A percentile compares a stretch with the other conserved stretches of the same genome.
These are phyloP conservation scores for Euclidium syriacum DNA, from an alignment of 345 rosid genomes.

Conservation along the genomic window DNA sequence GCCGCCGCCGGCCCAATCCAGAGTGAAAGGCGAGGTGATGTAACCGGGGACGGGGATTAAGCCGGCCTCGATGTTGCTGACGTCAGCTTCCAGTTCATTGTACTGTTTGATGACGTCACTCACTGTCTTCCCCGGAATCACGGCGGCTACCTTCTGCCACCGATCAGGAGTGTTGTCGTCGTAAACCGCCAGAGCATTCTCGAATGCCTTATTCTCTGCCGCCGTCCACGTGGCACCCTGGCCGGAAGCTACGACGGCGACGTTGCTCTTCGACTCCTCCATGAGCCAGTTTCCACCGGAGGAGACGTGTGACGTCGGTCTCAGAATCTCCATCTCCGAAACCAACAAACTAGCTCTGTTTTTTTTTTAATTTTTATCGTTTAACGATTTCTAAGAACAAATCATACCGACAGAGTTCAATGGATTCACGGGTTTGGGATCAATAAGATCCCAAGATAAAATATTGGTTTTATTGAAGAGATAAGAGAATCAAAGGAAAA, in stretches of 20 bases:
- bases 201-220: conserved; percentile 82
- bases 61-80: conserved; percentile 82
- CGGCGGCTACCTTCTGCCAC: conserved; percentile 70
- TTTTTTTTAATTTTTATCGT: not conserved
- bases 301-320: conserved; percentile 44
- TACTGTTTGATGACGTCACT: conserved; percentile 82
- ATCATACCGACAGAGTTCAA: conserved; percentile 6
- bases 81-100: conserved; percentile 71
- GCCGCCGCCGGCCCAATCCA: conserved; percentile 47
- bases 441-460: not conserved
- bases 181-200: conserved; percentile 74
- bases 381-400: not conserved
- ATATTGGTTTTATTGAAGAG: not conserved
- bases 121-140: conserved; percentile 86
- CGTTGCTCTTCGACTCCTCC: conserved; percentile 43
- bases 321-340: conserved; percentile 57
- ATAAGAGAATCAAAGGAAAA: conserved; percentile 19
- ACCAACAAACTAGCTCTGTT: not conserved
- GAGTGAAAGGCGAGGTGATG: conserved; percentile 52
- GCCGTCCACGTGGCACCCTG: conserved; percentile 64
- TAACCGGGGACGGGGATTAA: conserved; percentile 67
- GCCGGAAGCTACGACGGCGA: not conserved
- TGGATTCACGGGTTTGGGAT: not conserved
- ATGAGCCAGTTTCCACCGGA: conserved; percentile 51
- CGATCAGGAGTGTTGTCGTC: conserved; percentile 82